Conservation (phyloP, 371 early-diverging fungal species). For the Parasitella parasitica region DNA sequence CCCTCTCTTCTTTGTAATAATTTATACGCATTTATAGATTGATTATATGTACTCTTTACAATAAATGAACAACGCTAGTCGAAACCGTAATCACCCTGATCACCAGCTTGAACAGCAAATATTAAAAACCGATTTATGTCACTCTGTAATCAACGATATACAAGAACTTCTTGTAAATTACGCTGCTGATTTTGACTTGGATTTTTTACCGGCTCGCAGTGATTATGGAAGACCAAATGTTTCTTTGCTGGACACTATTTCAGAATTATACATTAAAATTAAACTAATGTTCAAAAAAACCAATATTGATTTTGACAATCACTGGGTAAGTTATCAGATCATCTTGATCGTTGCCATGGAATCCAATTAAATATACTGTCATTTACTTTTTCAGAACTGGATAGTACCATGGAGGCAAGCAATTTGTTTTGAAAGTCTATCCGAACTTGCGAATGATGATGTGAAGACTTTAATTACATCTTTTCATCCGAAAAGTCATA, state of each 20-base stretch:
- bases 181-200: constrained; percentile 30
- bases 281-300: constrained; percentile 15
- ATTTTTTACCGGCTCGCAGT: constrained; percentile 9
- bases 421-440: constrained; percentile 32
- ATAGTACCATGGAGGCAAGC: constrained; percentile 42
- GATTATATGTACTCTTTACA: not conserved
- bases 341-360: not conserved
- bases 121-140: constrained; percentile 30
- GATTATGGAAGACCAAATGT: not conserved
- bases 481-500: constrained; percentile 33
- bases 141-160: constrained; percentile 28
- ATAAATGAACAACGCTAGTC: constrained; percentile 21
- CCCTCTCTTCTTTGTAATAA: not conserved
- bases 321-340: constrained; percentile 30
- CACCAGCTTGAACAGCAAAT: constrained; percentile 37
- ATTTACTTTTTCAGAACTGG: constrained; percentile 18
- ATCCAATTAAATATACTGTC: not conserved
- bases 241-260: constrained; percentile 16
- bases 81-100: constrained; percentile 35
- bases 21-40: not conserved
- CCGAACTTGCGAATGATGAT: constrained; percentile 24
- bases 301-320: constrained; percentile 34
- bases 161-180: constrained; percentile 20
- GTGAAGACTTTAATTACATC: constrained; percentile 18
- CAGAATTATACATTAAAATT: constrained; percentile 28